These are phyloP conservation scores for Sphaerosporella brunnea DNA, from an alignment of 495 filamentous ascomycete species.

Conservation along the genomic window DNA sequence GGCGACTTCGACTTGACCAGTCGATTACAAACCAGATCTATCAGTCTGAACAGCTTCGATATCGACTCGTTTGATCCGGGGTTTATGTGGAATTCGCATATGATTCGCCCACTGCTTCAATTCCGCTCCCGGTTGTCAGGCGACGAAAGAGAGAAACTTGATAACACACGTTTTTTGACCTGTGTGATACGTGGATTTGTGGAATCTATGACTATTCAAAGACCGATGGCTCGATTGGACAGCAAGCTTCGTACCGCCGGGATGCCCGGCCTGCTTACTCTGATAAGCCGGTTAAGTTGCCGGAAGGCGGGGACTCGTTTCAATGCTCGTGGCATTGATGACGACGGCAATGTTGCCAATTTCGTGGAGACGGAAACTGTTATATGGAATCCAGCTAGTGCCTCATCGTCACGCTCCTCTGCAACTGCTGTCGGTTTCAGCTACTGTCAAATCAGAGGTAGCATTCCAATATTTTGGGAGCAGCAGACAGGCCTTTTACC, in stretches of 20 bases:
- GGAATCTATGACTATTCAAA: slow-evolving; percentile 63
- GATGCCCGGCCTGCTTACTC: slow-evolving; percentile 63
- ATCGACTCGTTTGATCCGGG: slow-evolving; percentile 71
- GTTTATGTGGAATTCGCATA: slow-evolving; percentile 94
- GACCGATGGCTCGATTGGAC: slow-evolving; percentile 33
- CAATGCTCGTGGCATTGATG: slow-evolving; percentile 90
- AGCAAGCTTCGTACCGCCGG: slow-evolving; percentile 42
- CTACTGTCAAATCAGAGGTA: slow-evolving; percentile 81
- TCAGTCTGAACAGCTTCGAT: slow-evolving; percentile 46
- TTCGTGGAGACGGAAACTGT: slow-evolving; percentile 52
- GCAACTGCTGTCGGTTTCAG: slow-evolving; percentile 58
- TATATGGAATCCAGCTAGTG: slow-evolving; percentile 60
- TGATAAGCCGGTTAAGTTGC: slow-evolving; percentile 85
- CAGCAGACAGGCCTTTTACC: slow-evolving; percentile 74
- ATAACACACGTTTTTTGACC: slow-evolving; percentile 72
- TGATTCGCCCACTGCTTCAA: slow-evolving; percentile 79
- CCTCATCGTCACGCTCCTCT: slow-evolving; percentile 26
- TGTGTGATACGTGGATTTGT: slow-evolving; percentile 90
- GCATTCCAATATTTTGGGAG: slow-evolving; percentile 93
- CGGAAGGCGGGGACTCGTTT: slow-evolving; percentile 85
- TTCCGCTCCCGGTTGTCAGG: slow-evolving; percentile 66
- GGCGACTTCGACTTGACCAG: slow-evolving; percentile 92
- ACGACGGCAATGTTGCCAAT: slow-evolving; percentile 92
- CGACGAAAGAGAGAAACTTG: slow-evolving; percentile 54
- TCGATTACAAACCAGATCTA: slow-evolving; percentile 75